These are phyloP conservation scores for Xerocomus potaroensis DNA, from an alignment of 768 basidiomycete species.

Conservation along the genomic window DNA sequence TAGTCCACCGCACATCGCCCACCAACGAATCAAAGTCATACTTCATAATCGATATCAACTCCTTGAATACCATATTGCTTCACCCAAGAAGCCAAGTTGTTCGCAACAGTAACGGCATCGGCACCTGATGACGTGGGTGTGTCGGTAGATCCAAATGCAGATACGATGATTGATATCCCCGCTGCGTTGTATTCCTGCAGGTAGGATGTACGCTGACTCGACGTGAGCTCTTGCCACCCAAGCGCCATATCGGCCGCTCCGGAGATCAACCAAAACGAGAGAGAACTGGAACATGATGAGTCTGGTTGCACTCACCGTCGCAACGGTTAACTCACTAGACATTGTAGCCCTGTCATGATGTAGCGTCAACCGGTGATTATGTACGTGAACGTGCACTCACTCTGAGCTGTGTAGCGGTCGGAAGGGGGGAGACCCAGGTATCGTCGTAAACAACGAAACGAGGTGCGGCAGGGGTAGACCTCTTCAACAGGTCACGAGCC, in stretches of 20 bases:
- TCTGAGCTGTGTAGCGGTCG: constrained; percentile 38
- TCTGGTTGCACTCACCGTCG: background rate
- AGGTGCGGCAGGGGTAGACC: constrained; percentile 38
- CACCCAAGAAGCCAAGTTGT: constrained; percentile 43
- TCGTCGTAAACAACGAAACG: constrained; percentile 42
- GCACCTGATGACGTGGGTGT: constrained; percentile 38
- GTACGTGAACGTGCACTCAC: constrained; percentile 24
- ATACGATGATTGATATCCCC: constrained; percentile 55
- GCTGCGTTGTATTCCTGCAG: constrained; percentile 48
- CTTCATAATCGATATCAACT: constrained; percentile 52
- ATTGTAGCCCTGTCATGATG: constrained; percentile 27
- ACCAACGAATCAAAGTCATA: background rate
- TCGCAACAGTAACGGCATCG: constrained; percentile 36
- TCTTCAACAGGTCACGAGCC: constrained; percentile 11
- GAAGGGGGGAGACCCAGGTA: constrained; percentile 39
- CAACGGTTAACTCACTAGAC: constrained; percentile 24
- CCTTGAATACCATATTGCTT: constrained; percentile 44
- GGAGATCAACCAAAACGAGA: constrained; percentile 39
- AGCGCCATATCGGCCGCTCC: constrained; percentile 44
- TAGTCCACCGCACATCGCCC: background rate
- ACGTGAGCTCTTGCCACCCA: constrained; percentile 38
- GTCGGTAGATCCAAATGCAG: constrained; percentile 42
- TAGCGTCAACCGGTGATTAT: background rate
- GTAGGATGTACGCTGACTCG: constrained; percentile 36
- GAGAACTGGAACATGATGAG: constrained; percentile 18